Conservation (phyloP, 2,329 filamentous ascomycete species). For the Didymella segeticola region DNA sequence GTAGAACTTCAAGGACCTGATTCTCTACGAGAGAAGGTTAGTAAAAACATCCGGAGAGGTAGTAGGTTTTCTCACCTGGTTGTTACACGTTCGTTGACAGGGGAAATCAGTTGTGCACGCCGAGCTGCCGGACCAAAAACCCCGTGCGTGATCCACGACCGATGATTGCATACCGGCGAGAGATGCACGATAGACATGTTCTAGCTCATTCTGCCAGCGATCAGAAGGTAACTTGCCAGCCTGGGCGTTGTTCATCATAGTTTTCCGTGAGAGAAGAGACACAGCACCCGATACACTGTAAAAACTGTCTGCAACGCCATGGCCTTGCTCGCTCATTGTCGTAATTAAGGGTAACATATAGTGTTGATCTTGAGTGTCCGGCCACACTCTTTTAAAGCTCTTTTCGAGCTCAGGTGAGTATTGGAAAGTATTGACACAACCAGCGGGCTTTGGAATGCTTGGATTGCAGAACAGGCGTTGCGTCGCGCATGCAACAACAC, state of each 20-base stretch:
- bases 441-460: too few relatives aligned
- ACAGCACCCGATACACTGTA: not conserved
- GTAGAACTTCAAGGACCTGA: not conserved
- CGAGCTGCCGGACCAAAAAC: not conserved
- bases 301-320: too few relatives aligned
- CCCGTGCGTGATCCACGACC: not conserved
- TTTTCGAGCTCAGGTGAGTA: too few relatives aligned
- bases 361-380: too few relatives aligned
- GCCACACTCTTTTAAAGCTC: too few relatives aligned
- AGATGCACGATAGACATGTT: not conserved
- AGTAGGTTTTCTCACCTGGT: not conserved
- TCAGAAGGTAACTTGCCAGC: not conserved
- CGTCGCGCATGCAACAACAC: not conserved
- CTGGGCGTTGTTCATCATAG: not conserved
- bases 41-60: not conserved
- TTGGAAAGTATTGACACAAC: too few relatives aligned
- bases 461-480: too few relatives aligned
- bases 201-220: not conserved
- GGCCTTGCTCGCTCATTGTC: too few relatives aligned
- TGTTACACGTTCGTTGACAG: not conserved
- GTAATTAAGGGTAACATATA: too few relatives aligned
- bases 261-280: not conserved
- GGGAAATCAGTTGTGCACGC: not conserved
- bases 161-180: not conserved
- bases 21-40: not conserved